Evolutionary conservation across 208 protist genomes (phyloP).

Genomic region (Kentomonas sorsogonicus): DNA sequence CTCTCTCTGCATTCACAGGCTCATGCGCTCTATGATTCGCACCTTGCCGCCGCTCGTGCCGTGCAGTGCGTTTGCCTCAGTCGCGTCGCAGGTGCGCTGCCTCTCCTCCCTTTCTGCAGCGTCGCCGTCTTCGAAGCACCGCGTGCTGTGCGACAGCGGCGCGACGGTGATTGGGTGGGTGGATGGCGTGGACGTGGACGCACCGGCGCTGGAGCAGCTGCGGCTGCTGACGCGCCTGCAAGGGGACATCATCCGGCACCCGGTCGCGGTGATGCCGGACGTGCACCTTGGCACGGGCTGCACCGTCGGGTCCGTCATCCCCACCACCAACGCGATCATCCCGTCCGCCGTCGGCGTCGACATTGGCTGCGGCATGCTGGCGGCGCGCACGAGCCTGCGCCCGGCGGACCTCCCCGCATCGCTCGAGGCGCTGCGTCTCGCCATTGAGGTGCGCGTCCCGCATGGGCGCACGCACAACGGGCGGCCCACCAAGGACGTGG

Average conservation of each 20-base stretch:
- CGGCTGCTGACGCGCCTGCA: conserved; percentile 42
- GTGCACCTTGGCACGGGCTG: conserved; percentile 80
- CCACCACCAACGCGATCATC: conserved; percentile 72
- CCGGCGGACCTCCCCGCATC: conserved; percentile 55
- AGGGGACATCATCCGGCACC: conserved; percentile 44
- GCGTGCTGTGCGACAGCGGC: conserved; percentile 20
- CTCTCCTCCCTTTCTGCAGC: no score
- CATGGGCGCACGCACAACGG: conserved; percentile 79
- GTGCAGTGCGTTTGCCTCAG: no score
- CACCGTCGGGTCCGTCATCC: conserved; percentile 84
- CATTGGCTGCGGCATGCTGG: conserved; percentile 90
- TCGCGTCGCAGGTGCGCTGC: no score
- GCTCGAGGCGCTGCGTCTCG: conserved; percentile 56
- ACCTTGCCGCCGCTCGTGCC: no score
- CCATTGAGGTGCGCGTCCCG: conserved; percentile 69
- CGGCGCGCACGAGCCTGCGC: conserved; percentile 60
- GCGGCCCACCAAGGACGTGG: conserved; percentile 38
- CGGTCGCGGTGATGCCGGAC: conserved; percentile 86
- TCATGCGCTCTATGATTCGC: no score
- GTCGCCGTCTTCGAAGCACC: conserved; percentile 10
- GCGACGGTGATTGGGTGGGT: conserved; percentile 62
- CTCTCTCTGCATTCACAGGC: no score
- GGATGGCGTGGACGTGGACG: conserved; percentile 55
- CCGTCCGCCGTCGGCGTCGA: conserved; percentile 86
- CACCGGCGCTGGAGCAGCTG: conserved; percentile 48